Base-by-base conservation (phyloP, 306 rosid species). In the Medicago lupulina region DNA sequence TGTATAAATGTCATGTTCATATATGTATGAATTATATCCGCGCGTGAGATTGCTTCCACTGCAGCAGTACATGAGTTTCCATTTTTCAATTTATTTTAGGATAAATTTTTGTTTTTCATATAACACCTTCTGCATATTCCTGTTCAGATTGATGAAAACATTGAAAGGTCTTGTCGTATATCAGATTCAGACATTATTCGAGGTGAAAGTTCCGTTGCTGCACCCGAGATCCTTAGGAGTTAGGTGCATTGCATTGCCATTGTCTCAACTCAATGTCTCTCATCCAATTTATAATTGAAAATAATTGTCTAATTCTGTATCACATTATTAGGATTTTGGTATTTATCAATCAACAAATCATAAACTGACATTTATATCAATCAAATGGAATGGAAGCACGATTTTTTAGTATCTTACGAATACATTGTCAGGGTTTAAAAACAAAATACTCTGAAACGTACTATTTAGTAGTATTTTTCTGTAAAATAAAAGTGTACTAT, bases 111-210 rank as follows among this genome's bases (percentile, higher is more conserved):
- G 9, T 25, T 11, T n/a, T 43, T 7, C 10, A 50, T 53, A 66
- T 25, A 63, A 53, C 64, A 51, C 44, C 70, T 59, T 66, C 77
- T 67, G 82, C 75, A 67, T 73, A 84, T 80, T 84, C 74, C 54
- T 84, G 71, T 80, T 84, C 80, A 55, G 77, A 72, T 84, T 77
- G 74, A 61, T 84, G 87, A 84, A 80, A 84, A 84, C 87, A 77
- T 84, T 77, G 85, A 80, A 81, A 80, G 41, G 82, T 80, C 80
- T 62, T 61, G 70, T 84, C 87, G 70, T 17, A 41, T 38, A 55
- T 80, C 80, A 68, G 54, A 69, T 61, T 19, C 70, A 76, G 57
- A 66, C 70, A 72, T 60, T 60, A 61, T 59, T 65, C 41, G 70
- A 66, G 63, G 65, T 80, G 73, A 79, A 57, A 55, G 46, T 70